Percentiles rank a stretch among this genome's conserved stretches.
These are phyloP conservation scores for Fonsecaea monophora DNA, from an alignment of 2,329 filamentous ascomycete species.

Conservation along the genomic window DNA sequence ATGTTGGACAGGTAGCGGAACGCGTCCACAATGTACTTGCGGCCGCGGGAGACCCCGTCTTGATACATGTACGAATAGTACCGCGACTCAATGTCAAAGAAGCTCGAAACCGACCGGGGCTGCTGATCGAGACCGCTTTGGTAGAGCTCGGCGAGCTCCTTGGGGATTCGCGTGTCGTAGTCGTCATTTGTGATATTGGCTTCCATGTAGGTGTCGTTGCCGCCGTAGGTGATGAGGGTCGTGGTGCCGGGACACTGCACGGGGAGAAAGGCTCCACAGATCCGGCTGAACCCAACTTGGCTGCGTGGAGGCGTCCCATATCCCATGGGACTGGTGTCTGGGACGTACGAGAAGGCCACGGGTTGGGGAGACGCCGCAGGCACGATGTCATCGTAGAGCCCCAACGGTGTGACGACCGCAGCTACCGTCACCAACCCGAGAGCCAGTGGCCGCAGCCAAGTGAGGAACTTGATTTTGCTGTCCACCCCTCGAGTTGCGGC, in stretches of 20 bases:
- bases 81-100: conserved; percentile 54
- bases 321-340: conserved; percentile 49
- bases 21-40: conserved; percentile 42
- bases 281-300: conserved; percentile 44
- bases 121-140: conserved; percentile 47
- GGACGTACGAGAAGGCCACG: conserved; percentile 48
- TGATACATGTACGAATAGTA: conserved; percentile 36
- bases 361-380: conserved; percentile 31
- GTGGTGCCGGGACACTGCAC: conserved; percentile 41
- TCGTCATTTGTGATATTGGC: conserved; percentile 37
- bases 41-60: conserved; percentile 31
- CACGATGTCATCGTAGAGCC: conserved; percentile 52
- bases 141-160: conserved; percentile 46
- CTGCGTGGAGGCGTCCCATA: conserved; percentile 49
- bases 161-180: conserved; percentile 47
- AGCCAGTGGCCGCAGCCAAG: conserved; percentile 42
- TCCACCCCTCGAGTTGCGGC: conserved; percentile 45
- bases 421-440: conserved; percentile 49
- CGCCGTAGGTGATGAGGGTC: conserved; percentile 36
- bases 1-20: conserved; percentile 45
- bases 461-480: conserved; percentile 40
- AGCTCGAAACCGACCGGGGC: conserved; percentile 48
- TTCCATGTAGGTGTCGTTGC: conserved; percentile 37
- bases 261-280: conserved; percentile 41
- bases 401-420: conserved; percentile 56